phyloP scores from a whole-genome alignment of 2,329 filamentous ascomycete genomes.

The Microcera coccophila region DNA sequence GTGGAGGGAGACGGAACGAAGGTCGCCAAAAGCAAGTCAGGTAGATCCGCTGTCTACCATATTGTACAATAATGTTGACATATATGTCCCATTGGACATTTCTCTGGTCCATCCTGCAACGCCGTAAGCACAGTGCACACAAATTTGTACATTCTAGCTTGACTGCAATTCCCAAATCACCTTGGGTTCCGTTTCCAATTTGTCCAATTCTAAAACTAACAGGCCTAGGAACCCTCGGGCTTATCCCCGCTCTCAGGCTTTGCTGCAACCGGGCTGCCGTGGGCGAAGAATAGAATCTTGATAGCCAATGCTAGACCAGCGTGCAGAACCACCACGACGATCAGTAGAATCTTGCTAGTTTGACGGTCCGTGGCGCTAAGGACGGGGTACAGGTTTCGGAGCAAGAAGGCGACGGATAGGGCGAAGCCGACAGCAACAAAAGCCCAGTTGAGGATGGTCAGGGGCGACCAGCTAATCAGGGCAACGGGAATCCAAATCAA shows the following conservation, averaged over 20 bases:
- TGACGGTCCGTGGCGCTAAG: constrained; percentile 89
- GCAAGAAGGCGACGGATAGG: constrained; percentile 75
- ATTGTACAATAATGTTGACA: constrained; percentile 16
- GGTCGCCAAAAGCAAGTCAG: constrained; percentile 4
- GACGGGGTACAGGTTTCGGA: constrained; percentile 86
- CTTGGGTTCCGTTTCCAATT: not conserved
- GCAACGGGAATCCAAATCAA: constrained; percentile 96
- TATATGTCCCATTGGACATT: constrained; percentile 7
- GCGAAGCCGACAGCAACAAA: constrained; percentile 87
- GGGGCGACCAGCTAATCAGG: constrained; percentile 81
- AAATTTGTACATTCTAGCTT: constrained; percentile 4
- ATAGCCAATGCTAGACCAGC: constrained; percentile 89
- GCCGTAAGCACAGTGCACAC: constrained; percentile 5
- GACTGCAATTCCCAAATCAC: constrained; percentile 6
- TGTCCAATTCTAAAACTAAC: constrained; percentile 7
- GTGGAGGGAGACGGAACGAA: not conserved
- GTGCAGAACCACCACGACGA: constrained; percentile 81
- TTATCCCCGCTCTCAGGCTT: constrained; percentile 34
- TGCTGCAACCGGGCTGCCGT: constrained; percentile 54
- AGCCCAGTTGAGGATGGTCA: constrained; percentile 85
- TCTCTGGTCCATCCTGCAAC: constrained; percentile 9
- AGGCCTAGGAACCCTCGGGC: constrained; percentile 9
- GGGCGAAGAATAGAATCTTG: constrained; percentile 94
- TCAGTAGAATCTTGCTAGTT: constrained; percentile 80
- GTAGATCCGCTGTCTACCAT: constrained; percentile 20